Percentiles rank a stretch among this genome's conserved stretches.
phyloP scores from a whole-genome alignment of 2,329 filamentous ascomycete species.

The Fusarium longipes region DNA sequence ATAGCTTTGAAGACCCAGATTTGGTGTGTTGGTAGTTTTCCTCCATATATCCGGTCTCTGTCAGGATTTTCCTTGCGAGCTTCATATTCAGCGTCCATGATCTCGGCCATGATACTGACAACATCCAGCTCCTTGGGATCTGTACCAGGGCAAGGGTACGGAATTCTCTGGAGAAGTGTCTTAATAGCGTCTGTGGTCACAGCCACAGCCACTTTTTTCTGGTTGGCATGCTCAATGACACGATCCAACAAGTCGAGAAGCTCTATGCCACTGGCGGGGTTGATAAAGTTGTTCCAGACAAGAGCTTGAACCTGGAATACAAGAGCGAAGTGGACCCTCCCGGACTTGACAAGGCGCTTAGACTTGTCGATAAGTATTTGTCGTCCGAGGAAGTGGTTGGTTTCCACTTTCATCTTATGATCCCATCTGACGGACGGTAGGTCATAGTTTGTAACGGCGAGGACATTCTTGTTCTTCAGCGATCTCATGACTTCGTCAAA shows the following conservation, averaged over 20 bases:
- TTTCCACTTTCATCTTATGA: slow-evolving; percentile 40
- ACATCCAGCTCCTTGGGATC: slow-evolving; percentile 57
- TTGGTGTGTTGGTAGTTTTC: slow-evolving; percentile 53
- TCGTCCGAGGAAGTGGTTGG: slow-evolving; percentile 19
- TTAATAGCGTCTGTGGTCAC: slow-evolving; percentile 66
- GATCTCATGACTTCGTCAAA: slow-evolving; percentile 31
- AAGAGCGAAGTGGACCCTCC: slow-evolving; percentile 59
- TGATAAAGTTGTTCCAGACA: slow-evolving; percentile 70
- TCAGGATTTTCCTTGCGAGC: slow-evolving; percentile 44
- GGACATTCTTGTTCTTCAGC: slow-evolving; percentile 39
- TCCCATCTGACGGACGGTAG: slow-evolving; percentile 32
- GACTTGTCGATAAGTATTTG: slow-evolving; percentile 39
- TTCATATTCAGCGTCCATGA: slow-evolving; percentile 56
- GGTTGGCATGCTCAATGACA: slow-evolving; percentile 44
- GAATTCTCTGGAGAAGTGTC: slow-evolving; percentile 63
- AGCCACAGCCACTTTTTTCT: slow-evolving; percentile 45
- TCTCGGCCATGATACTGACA: slow-evolving; percentile 53
- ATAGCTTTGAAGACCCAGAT: slow-evolving; percentile 65
- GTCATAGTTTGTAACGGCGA: slow-evolving; percentile 41
- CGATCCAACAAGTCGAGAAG: slow-evolving; percentile 59
- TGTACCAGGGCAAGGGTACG: slow-evolving; percentile 63
- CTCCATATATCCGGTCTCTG: slow-evolving; percentile 45
- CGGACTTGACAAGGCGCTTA: slow-evolving; percentile 41
- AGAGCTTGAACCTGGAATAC: slow-evolving; percentile 73
- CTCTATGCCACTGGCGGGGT: slow-evolving; percentile 62